phyloP scores from a whole-genome alignment of 805 yeast species.

The Saturnispora silvae region DNA sequence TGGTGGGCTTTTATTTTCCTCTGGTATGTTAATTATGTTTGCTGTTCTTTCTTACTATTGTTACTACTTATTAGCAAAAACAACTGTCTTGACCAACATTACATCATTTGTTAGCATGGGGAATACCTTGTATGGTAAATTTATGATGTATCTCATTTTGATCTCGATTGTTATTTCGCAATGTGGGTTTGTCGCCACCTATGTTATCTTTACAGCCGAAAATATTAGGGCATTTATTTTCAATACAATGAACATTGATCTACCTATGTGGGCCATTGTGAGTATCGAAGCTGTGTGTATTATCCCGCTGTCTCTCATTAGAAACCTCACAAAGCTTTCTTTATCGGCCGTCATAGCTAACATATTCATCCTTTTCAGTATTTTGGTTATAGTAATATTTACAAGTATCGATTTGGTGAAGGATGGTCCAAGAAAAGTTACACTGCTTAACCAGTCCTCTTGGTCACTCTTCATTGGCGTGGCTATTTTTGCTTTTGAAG shows the following conservation, averaged over 20 bases:
- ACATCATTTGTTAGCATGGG: conserved; percentile 88
- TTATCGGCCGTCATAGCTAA: conserved; percentile 85
- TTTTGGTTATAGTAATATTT: conserved; percentile 72
- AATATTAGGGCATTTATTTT: conserved; percentile 58
- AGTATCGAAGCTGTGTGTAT: no score
- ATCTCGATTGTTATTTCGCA: conserved; percentile 81
- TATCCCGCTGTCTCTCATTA: no score
- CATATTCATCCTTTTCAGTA: conserved; percentile 70
- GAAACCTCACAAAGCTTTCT: conserved; percentile 83
- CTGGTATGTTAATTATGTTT: conserved; percentile 51
- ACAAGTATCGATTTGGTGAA: conserved; percentile 43
- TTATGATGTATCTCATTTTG: conserved; percentile 56
- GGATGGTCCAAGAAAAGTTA: conserved; percentile 49
- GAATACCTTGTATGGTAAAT: conserved; percentile 56
- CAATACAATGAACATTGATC: conserved; percentile 26
- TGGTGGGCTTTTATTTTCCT: conserved; percentile 80
- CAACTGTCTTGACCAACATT: conserved; percentile 46
- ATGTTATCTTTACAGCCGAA: conserved; percentile 83
- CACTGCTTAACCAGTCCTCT: conserved; percentile 48
- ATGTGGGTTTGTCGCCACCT: conserved; percentile 89
- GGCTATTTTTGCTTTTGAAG: conserved; percentile 93
- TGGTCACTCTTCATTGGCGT: conserved; percentile 95
- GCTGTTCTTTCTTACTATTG: conserved; percentile 77
- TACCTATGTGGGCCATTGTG: conserved; percentile 40
- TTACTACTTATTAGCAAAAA: conserved; percentile 59